These are phyloP conservation scores for Tetrastigma voinierianum DNA, from an alignment of 164 flowering plant genomes.

Conservation along the genomic window DNA sequence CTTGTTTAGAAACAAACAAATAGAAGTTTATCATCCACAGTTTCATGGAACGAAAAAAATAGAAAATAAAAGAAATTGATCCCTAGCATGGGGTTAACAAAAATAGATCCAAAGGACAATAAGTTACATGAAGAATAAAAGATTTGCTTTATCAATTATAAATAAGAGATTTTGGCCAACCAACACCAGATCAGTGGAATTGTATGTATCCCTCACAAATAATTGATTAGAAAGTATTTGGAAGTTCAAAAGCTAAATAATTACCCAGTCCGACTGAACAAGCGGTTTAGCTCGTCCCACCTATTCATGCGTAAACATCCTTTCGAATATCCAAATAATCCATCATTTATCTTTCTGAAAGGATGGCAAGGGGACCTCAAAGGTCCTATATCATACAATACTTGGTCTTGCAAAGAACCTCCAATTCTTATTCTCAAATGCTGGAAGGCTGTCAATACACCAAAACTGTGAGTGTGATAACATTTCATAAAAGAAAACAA, in stretches of 20 bases:
- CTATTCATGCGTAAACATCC: conserved; percentile 75
- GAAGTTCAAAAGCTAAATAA: conserved; percentile 1
- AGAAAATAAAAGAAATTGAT: too few species aligned
- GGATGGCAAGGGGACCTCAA: conserved; percentile 56
- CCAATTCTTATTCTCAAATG: conserved; percentile 79
- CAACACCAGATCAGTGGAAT: not conserved
- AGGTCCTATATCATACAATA: conserved; percentile 61
- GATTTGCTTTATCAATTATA: too few species aligned
- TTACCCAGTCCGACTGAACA: conserved; percentile 75
- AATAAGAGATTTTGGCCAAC: too few species aligned
- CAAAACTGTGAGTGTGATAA: not conserved
- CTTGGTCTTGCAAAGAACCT: conserved; percentile 91
- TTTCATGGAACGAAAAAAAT: too few species aligned
- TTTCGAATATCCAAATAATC: conserved; percentile 78
- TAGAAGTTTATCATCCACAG: too few species aligned
- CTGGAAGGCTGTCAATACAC: conserved; percentile 58
- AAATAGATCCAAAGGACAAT: too few species aligned
- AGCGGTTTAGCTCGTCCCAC: conserved; percentile 81
- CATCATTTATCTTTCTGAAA: conserved; percentile 50
- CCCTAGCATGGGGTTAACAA: too few species aligned
- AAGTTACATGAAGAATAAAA: too few species aligned
- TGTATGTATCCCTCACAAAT: not conserved
- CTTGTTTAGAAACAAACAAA: too few species aligned
- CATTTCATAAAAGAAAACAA: not conserved
- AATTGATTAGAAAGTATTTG: conserved; percentile 1